Conservation (phyloP, 2,329 filamentous ascomycete species). For the Achaetomium macrosporum region DNA sequence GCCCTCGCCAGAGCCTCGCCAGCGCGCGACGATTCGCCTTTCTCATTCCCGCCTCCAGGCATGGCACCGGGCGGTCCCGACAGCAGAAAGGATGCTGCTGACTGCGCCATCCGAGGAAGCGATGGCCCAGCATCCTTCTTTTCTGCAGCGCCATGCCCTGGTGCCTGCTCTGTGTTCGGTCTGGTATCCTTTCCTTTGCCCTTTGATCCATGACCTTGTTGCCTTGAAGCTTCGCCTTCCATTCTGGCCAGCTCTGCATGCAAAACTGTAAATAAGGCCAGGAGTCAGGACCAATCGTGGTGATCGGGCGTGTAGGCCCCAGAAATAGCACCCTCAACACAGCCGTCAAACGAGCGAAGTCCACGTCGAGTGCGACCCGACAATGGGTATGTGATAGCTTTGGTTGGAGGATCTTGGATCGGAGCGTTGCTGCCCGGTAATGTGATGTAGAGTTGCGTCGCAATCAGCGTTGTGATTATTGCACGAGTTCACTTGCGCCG, state of each 20-base stretch:
- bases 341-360: slow-evolving; percentile 5
- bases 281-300: background rate
- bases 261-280: background rate
- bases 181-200: slow-evolving; percentile 12
- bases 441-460: too few relatives aligned
- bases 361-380: background rate
- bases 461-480: too few relatives aligned
- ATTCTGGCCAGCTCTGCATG: background rate
- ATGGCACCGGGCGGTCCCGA: slow-evolving; percentile 17
- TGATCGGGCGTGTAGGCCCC: background rate
- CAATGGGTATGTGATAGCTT: background rate
- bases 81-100: slow-evolving; percentile 25
- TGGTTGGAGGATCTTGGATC: background rate
- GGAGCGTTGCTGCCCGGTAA: slow-evolving; percentile 8
- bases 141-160: background rate
- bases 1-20: slow-evolving; percentile 13
- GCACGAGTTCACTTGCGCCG: too few relatives aligned
- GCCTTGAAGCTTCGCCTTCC: slow-evolving; percentile 1
- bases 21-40: slow-evolving; percentile 22
- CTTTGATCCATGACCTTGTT: background rate
- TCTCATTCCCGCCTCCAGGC: slow-evolving; percentile 15
- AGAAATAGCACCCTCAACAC: background rate
- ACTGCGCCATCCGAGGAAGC: slow-evolving; percentile 26
- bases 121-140: background rate
- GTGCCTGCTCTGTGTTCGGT: background rate